phyloP scores from a whole-genome alignment of 495 filamentous ascomycete genomes.

The Chlorociboria aeruginascens region DNA sequence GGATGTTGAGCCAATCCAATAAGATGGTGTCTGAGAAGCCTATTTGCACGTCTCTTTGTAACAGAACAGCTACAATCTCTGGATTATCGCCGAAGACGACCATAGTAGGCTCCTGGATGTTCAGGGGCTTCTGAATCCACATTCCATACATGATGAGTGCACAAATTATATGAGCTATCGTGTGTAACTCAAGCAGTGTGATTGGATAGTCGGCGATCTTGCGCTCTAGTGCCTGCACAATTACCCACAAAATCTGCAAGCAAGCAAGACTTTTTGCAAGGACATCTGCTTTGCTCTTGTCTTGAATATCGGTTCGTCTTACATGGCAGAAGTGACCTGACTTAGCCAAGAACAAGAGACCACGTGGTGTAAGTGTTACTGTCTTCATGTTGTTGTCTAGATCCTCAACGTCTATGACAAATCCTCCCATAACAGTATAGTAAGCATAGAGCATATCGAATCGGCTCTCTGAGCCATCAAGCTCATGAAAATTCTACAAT shows the following conservation, averaged over 20 bases:
- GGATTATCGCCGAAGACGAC: background rate
- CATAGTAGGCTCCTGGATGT: constrained; percentile 5
- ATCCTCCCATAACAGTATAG: constrained; percentile 12
- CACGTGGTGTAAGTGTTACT: constrained; percentile 2
- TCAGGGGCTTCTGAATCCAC: constrained; percentile 6
- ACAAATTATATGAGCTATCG: constrained; percentile 7
- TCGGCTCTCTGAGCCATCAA: background rate
- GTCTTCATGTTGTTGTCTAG: background rate
- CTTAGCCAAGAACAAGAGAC: constrained; percentile 3
- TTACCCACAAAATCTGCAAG: constrained; percentile 5
- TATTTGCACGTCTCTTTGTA: background rate
- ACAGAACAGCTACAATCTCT: background rate
- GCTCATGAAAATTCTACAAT: background rate
- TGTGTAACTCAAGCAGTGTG: constrained; percentile 6
- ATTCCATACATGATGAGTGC: constrained; percentile 4
- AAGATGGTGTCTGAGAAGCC: too few species aligned
- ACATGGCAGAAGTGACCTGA: background rate
- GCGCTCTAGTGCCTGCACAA: constrained; percentile 2
- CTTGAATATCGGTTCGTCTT: background rate
- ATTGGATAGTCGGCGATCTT: constrained; percentile 1
- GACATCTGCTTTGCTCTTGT: constrained; percentile 10
- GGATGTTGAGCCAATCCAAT: too few species aligned
- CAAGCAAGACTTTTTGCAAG: constrained; percentile 5
- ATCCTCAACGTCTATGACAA: constrained; percentile 2
- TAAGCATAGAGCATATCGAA: constrained; percentile 8